Conservation (phyloP, 768 basidiomycete genomes). For the Mycena haematopus region DNA sequence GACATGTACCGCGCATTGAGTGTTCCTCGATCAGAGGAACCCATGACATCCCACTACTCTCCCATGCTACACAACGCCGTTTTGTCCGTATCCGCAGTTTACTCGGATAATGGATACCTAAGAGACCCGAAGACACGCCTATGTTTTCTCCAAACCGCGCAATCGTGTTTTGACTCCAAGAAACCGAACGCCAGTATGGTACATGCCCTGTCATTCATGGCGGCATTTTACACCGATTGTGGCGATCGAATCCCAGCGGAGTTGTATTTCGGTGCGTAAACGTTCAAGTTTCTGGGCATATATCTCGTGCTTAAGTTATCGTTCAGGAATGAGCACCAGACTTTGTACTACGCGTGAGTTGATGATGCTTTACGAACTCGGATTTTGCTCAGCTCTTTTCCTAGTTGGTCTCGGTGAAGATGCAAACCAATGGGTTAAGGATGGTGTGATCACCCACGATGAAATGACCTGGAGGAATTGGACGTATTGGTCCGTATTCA, state of each 20-base stretch:
- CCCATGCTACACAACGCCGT: conserved; percentile 60
- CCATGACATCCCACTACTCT: conserved; percentile 52
- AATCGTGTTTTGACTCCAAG: conserved; percentile 25
- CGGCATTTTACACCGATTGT: conserved; percentile 27
- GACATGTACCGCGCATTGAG: conserved; percentile 49
- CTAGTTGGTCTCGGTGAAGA: conserved; percentile 49
- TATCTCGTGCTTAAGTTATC: background rate
- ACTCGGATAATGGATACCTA: conserved; percentile 30
- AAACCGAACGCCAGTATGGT: conserved; percentile 32
- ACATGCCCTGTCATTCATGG: conserved; percentile 30
- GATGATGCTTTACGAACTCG: background rate
- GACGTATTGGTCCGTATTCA: conserved; percentile 48
- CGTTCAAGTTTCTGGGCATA: background rate
- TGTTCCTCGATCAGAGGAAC: conserved; percentile 31
- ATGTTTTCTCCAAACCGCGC: conserved; percentile 27
- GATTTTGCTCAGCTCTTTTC: background rate
- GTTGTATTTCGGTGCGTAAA: conserved; percentile 26
- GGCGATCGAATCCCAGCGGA: conserved; percentile 31
- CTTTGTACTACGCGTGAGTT: conserved; percentile 18
- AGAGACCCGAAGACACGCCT: conserved; percentile 25
- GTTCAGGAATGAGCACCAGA: conserved; percentile 22
- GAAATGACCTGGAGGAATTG: conserved; percentile 48
- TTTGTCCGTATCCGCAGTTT: conserved; percentile 34
- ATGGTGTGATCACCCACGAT: conserved; percentile 42
- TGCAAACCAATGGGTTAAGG: conserved; percentile 44